These are phyloP conservation scores for Pichia paraexigua DNA, from an alignment of 805 yeast species.

Conservation along the genomic window DNA sequence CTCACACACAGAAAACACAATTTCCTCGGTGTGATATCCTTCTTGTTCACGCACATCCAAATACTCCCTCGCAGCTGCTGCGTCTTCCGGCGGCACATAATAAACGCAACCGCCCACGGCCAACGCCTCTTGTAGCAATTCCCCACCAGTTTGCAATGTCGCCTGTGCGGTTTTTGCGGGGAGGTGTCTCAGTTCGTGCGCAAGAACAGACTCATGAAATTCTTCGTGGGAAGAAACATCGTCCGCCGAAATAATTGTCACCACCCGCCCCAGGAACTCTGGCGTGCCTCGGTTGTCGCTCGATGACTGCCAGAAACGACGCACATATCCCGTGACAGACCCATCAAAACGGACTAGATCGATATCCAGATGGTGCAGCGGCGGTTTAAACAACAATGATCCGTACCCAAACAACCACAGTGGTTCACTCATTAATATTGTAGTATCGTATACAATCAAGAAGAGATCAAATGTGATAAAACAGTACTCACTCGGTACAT, in stretches of 20 bases:
- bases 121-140: not conserved
- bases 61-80: not conserved
- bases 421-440: not conserved
- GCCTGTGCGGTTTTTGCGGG: not conserved
- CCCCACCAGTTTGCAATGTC: not conserved
- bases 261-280: not conserved
- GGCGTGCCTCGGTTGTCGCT: not conserved
- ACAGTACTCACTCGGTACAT: too few relatives aligned
- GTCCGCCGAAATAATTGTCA: not conserved
- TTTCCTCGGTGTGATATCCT: not conserved
- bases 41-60: not conserved
- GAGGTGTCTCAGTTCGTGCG: not conserved
- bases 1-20: not conserved
- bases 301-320: not conserved
- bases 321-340: not conserved
- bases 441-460: not conserved
- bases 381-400: conserved; percentile 3
- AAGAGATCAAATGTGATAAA: too few relatives aligned
- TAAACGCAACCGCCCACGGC: not conserved
- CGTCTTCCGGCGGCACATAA: not conserved
- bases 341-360: not conserved
- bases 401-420: conserved; percentile 6
- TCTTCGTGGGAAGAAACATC: not conserved
- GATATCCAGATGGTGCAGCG: conserved; percentile 1
- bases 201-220: not conserved